Conservation (phyloP, 2,329 filamentous ascomycete genomes). For the Fusarium sp. region DNA sequence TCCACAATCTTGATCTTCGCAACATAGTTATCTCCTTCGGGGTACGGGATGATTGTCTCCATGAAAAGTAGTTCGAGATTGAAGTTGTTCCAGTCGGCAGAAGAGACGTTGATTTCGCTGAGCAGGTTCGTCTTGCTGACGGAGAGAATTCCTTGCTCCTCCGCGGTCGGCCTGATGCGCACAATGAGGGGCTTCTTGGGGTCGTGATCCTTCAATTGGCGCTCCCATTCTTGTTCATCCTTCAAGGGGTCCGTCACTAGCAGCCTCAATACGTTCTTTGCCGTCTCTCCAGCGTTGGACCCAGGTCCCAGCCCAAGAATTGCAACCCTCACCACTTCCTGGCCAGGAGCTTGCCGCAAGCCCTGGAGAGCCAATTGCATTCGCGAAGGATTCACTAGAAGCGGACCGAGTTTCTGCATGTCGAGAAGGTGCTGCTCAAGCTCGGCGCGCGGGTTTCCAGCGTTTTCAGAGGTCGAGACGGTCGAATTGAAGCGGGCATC, state of each 20-base stretch:
- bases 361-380: slow-evolving; percentile 78
- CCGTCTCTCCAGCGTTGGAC: slow-evolving; percentile 58
- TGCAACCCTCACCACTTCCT: slow-evolving; percentile 70
- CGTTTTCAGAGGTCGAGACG: slow-evolving; percentile 40
- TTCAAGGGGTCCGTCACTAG: slow-evolving; percentile 78
- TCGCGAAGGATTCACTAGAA: slow-evolving; percentile 75
- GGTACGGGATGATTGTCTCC: slow-evolving; percentile 58
- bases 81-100: slow-evolving; percentile 69
- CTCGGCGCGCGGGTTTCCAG: slow-evolving; percentile 59
- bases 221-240: slow-evolving; percentile 74
- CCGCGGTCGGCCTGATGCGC: slow-evolving; percentile 57
- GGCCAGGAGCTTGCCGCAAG: slow-evolving; percentile 66
- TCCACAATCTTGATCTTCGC: slow-evolving; percentile 64
- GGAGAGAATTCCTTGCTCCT: slow-evolving; percentile 45
- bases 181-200: slow-evolving; percentile 71
- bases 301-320: slow-evolving; percentile 62
- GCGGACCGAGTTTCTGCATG: slow-evolving; percentile 71
- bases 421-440: slow-evolving; percentile 70
- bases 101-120: slow-evolving; percentile 71
- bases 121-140: slow-evolving; percentile 56
- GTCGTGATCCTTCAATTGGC: slow-evolving; percentile 65
- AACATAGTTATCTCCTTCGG: slow-evolving; percentile 46
- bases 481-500: slow-evolving; percentile 47
- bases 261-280: slow-evolving; percentile 75
- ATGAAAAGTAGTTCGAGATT: slow-evolving; percentile 74